Base-by-base conservation (phyloP, 345 rosid species). In the Citrus cavaleriei region DNA sequence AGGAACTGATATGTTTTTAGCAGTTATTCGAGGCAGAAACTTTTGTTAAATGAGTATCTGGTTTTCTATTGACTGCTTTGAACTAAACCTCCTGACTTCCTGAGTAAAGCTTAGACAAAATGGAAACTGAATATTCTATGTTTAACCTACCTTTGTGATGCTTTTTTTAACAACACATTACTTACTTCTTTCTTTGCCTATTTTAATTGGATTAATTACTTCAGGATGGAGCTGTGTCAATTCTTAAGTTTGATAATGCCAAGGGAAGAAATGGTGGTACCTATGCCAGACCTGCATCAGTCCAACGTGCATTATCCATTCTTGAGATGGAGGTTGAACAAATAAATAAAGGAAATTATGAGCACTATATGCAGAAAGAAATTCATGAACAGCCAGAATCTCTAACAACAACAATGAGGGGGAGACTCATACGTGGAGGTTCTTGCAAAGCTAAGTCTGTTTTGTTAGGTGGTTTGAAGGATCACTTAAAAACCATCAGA, bases 321-420 rank as follows among this genome's bases (percentile, higher is more conserved):
- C 88, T 95, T 73, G 93, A 95, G 81, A 90, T 95, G 99, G 98
- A 95, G 82, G 98, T 95, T 78, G 98, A 95, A 85, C 99, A 95
- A 84, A 95, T 95, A 82, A 91, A 89, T 84, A 95, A 92, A 84
- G 99, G 99, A 61, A 86, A 81, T 9, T 95, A 91, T 72, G 97
- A 95, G 75, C 96, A 95, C 72, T 95, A 95, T 81, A 95, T 95
- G 99, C 97, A 92, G 88, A 95, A 95, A 84, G 99, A 95, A 89
- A 95, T 95, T 82, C 99, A 95, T 58, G 99, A 95, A 78, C 99
- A 95, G 82, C 98, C 99, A 2, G 98, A 95, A 83, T 95, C 99
- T 80, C 81, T 95, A 69, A 95, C 90, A 18, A 95, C 99, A 78
- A 92, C 99, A 27, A 92, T 95, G 99, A 89, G 99, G 79, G 99